phyloP scores from a whole-genome alignment of 495 filamentous ascomycete species.

The Pyronema omphalodes region DNA sequence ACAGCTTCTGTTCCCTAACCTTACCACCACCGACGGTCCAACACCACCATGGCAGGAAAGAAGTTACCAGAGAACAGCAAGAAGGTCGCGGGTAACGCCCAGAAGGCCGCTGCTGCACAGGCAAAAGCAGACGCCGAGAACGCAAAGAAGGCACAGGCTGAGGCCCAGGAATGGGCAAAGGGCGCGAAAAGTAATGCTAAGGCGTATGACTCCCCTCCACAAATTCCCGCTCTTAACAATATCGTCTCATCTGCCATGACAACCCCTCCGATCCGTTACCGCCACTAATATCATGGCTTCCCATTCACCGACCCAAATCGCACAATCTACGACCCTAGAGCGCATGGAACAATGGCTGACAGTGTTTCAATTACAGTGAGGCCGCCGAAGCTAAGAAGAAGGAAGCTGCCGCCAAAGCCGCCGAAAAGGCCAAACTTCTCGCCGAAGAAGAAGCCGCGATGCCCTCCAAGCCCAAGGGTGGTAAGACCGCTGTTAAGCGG shows the following conservation, averaged over 20 bases:
- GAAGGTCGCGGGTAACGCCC: constrained; percentile 75
- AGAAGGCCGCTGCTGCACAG: constrained; percentile 78
- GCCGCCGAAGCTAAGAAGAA: constrained; percentile 22
- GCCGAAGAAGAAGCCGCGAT: constrained; percentile 51
- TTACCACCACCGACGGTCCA: not conserved
- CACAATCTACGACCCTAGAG: not conserved
- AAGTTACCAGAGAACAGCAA: constrained; percentile 65
- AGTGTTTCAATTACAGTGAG: constrained; percentile 9
- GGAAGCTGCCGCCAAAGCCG: constrained; percentile 51
- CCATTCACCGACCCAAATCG: too few relatives aligned
- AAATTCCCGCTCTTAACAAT: not conserved
- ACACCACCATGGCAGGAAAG: constrained; percentile 1
- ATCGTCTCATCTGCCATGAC: not conserved
- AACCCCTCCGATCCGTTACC: not conserved
- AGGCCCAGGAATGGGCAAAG: constrained; percentile 66
- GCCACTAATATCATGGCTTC: not conserved
- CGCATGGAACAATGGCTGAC: not conserved
- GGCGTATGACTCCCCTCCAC: constrained; percentile 40
- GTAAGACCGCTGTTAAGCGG: constrained; percentile 31
- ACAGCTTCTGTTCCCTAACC: too few relatives aligned
- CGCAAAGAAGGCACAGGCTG: constrained; percentile 44
- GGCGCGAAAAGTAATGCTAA: constrained; percentile 68
- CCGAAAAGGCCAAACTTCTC: constrained; percentile 64
- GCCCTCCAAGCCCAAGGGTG: constrained; percentile 41
- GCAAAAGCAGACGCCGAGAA: constrained; percentile 54